phyloP scores from a whole-genome alignment of 1,284 basidiomycete species.

The Sanghuangporus sanghuang region DNA sequence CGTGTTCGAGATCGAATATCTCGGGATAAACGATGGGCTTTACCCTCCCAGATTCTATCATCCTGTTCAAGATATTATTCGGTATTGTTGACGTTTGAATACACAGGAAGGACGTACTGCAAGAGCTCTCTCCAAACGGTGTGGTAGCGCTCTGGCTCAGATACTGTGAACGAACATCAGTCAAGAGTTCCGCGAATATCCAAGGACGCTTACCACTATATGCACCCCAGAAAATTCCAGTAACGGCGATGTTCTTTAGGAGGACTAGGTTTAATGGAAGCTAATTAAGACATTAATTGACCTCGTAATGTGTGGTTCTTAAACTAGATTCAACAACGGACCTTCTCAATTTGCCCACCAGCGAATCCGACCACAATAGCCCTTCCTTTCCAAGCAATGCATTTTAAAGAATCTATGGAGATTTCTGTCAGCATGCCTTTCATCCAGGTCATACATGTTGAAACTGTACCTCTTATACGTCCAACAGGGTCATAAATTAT shows the following conservation, averaged over 20 bases:
- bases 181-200: neutral
- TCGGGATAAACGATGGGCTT: slow-evolving; percentile 73
- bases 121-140: slow-evolving; percentile 76
- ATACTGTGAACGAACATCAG: slow-evolving; percentile 35
- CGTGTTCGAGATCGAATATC: slow-evolving; percentile 56
- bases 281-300: slow-evolving; percentile 31
- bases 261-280: slow-evolving; percentile 85
- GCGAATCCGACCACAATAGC: slow-evolving; percentile 92
- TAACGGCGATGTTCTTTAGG: slow-evolving; percentile 79
- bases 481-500: slow-evolving; percentile 91
- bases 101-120: slow-evolving; percentile 37
- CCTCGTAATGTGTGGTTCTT: neutral
- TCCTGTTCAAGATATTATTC: slow-evolving; percentile 31
- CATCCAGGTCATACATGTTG: slow-evolving; percentile 9
- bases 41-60: slow-evolving; percentile 63
- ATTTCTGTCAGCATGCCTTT: slow-evolving; percentile 12
- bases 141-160: slow-evolving; percentile 62
- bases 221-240: slow-evolving; percentile 86
- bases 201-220: slow-evolving; percentile 49
- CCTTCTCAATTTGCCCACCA: slow-evolving; percentile 85
- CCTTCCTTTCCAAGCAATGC: slow-evolving; percentile 92
- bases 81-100: neutral
- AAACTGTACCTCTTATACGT: slow-evolving; percentile 51
- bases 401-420: slow-evolving; percentile 70
- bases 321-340: slow-evolving; percentile 27